Conservation (phyloP, 176 grass and related monocot genomes). For the Carex myosuroides region DNA sequence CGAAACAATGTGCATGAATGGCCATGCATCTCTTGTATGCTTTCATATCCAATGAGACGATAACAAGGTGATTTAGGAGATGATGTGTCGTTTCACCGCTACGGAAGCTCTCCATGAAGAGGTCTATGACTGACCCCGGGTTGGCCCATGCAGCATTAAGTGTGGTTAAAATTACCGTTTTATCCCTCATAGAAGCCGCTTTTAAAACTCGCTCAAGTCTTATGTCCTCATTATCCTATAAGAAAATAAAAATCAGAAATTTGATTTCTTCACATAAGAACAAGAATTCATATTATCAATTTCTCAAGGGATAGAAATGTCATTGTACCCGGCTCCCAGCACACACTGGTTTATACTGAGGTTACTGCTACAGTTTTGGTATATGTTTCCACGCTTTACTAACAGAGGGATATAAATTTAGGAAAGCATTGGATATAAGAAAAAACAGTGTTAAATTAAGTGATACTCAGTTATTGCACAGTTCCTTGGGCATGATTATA, state of each 20-base stretch:
- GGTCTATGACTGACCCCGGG: constrained; percentile 54
- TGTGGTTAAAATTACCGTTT: constrained; percentile 59
- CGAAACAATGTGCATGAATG: constrained; percentile 58
- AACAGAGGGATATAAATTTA: neutral
- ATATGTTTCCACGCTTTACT: neutral
- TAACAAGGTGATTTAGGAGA: constrained; percentile 62
- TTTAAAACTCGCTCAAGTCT: constrained; percentile 53
- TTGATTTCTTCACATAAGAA: neutral
- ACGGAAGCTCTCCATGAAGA: constrained; percentile 68
- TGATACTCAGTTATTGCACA: neutral
- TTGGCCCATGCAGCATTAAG: constrained; percentile 64
- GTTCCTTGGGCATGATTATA: neutral
- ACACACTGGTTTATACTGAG: neutral
- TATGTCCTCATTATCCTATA: constrained; percentile 48
- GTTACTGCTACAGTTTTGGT: neutral
- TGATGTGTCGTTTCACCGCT: constrained; percentile 32
- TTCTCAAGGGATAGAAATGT: neutral
- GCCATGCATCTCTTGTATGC: constrained; percentile 45
- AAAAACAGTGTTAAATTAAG: neutral
- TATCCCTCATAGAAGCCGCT: constrained; percentile 47
- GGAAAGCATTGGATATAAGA: neutral
- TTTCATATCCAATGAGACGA: constrained; percentile 53
- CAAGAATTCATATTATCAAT: neutral
- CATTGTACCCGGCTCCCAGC: neutral
- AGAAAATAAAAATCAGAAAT: neutral